These are phyloP conservation scores for Trapa bicornis DNA, from an alignment of 345 rosid species.

Conservation along the genomic window DNA sequence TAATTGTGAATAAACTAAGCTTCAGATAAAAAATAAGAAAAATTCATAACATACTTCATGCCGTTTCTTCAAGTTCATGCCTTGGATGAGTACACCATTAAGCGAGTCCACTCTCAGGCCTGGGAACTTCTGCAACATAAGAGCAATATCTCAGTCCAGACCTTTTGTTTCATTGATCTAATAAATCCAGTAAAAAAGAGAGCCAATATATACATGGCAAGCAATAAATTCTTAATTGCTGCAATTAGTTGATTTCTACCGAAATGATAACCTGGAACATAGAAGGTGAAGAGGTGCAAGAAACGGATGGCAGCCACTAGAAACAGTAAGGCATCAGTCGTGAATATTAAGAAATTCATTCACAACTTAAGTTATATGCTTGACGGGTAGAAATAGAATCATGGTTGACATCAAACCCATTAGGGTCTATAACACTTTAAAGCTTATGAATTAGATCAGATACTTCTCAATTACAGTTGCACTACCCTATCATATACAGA, in stretches of 20 bases:
- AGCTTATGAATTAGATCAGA: neutral
- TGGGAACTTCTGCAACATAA: constrained; percentile 35
- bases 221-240: neutral
- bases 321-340: neutral
- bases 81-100: constrained; percentile 65
- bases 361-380: neutral
- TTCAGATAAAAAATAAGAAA: neutral
- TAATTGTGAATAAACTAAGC: neutral
- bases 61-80: constrained; percentile 81
- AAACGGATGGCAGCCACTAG: neutral
- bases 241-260: neutral
- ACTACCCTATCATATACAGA: no score
- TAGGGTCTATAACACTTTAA: neutral
- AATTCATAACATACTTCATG: constrained; percentile 49
- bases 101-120: constrained; percentile 35
- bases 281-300: neutral
- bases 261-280: neutral
- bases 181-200: neutral
- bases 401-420: neutral
- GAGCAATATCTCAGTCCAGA: constrained; percentile 1
- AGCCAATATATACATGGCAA: neutral
- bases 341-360: neutral
- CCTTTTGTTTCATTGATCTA: neutral
- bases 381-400: neutral
- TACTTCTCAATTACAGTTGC: no score